A percentile compares a stretch with the other conserved stretches of the same genome.
Conservation (phyloP, 768 basidiomycete genomes). For the Mycena olivaceomarginata region DNA sequence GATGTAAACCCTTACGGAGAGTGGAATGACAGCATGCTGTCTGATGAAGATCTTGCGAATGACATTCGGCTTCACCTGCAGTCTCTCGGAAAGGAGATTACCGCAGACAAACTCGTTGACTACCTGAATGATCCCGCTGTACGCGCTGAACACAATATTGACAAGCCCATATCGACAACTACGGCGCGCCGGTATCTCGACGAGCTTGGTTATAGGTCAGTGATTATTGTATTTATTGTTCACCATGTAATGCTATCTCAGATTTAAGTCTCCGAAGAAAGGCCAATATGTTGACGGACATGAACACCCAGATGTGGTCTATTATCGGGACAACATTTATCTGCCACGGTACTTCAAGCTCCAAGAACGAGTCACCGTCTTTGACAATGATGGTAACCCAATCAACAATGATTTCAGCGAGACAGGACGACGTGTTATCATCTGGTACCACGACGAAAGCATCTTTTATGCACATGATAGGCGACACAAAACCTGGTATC, state of each 20-base stretch:
- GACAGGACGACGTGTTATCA: background rate
- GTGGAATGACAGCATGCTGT: constrained; percentile 38
- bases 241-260: background rate
- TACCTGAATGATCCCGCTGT: constrained; percentile 13
- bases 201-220: constrained; percentile 26
- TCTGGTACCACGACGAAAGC: background rate
- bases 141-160: constrained; percentile 23
- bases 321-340: constrained; percentile 47
- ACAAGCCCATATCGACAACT: background rate
- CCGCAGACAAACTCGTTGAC: constrained; percentile 9
- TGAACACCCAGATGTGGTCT: constrained; percentile 28
- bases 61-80: constrained; percentile 17
- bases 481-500: background rate
- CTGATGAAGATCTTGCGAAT: constrained; percentile 32
- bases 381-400: constrained; percentile 27
- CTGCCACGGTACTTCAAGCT: constrained; percentile 35
- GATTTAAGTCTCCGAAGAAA: constrained; percentile 34
- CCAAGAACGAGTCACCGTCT: background rate
- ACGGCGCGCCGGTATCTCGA: constrained; percentile 35
- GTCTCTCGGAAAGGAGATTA: constrained; percentile 39
- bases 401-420: constrained; percentile 2
- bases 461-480: background rate
- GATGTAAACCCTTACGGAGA: constrained; percentile 36
- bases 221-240: background rate
- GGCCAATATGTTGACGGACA: constrained; percentile 50